Base-by-base conservation (phyloP, 176 grass and related monocot species). In the Paspalum notatum region DNA sequence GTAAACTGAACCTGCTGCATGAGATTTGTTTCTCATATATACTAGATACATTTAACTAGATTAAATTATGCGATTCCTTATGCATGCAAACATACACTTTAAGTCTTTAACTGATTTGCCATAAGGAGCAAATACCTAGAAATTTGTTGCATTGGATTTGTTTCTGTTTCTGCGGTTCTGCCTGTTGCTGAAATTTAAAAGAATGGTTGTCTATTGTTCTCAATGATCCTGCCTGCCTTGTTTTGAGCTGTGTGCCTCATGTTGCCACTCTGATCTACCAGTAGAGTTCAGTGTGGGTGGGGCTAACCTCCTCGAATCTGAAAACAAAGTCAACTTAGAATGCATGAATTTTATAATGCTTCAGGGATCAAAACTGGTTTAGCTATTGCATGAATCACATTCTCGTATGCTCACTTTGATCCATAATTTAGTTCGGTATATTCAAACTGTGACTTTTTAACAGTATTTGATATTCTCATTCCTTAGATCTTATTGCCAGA, bases 401-500 rank as follows among this genome's bases (percentile, higher is more conserved):
- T 27, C 48, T 45, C 51, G 17, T 24, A 79, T 16, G 53, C 2
- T 15, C 32, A 58, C 32, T 26, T 24, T 43, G 5, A 9, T 46
- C 40, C n/a, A 58, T 58, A 58, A 58, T 61, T 26, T 59, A 13
- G 12, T 60, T 60, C 13, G 26, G 21, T 61, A 26, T 1, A n/a
- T 26, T 18, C 6, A 24, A 16, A 66, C 14, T 42, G 32, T 7
- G 24, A 27, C 7, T 24, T 13, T 12, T 27, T 42, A 55, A 56
- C 10, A 5, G 3, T 61, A 49, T 66, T 39, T 64, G 32, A 52
- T 53, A 81, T 62, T 51, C 62, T 67, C 38, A n/a, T 57, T 78
- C 73, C 27, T 79, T 70, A 59, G 32, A 79, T 79, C 68, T 2
- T 21, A 60, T 59, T 60, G 57, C 21, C 10, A 62, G 71, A 69